A percentile compares a stretch with the other conserved stretches of the same genome.
These are phyloP conservation scores for Gossypium trilobum DNA, from an alignment of 441 rosid species.

Conservation along the genomic window DNA sequence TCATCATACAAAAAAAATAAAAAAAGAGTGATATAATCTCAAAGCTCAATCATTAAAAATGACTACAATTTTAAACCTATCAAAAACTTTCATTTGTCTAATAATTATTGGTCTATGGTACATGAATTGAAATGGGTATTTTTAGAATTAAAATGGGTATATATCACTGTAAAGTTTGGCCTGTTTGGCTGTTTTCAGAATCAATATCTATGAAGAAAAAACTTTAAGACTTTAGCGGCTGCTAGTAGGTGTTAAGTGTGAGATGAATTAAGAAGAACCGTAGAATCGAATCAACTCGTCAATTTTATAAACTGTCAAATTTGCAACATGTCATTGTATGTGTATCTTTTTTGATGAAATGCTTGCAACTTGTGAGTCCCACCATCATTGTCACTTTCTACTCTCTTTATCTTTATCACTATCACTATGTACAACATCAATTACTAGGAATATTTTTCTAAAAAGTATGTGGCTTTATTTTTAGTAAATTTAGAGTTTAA, in stretches of 20 bases:
- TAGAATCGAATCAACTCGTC: neutral
- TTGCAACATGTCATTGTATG: neutral
- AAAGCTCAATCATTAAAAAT: no score
- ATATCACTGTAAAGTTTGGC: neutral
- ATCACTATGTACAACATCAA: no score
- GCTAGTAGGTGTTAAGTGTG: neutral
- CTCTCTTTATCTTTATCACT: no score
- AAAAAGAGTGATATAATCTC: no score
- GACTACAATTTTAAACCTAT: no score
- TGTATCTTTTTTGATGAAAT: neutral
- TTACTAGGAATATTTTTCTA: no score
- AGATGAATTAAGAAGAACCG: neutral
- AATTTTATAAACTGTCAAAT: neutral
- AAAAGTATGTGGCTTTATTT: no score
- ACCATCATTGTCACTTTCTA: no score
- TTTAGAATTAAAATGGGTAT: neutral
- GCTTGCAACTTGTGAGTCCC: no score
- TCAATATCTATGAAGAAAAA: neutral
- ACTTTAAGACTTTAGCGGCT: neutral
- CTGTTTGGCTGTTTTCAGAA: neutral
- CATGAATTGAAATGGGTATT: neutral
- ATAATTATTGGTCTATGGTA: no score
- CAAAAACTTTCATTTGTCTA: no score
- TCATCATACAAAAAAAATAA: neutral
- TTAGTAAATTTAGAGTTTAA: no score